These are phyloP conservation scores for Trichoderma harzianum DNA, from an alignment of 2,329 filamentous ascomycete species.

Conservation along the genomic window DNA sequence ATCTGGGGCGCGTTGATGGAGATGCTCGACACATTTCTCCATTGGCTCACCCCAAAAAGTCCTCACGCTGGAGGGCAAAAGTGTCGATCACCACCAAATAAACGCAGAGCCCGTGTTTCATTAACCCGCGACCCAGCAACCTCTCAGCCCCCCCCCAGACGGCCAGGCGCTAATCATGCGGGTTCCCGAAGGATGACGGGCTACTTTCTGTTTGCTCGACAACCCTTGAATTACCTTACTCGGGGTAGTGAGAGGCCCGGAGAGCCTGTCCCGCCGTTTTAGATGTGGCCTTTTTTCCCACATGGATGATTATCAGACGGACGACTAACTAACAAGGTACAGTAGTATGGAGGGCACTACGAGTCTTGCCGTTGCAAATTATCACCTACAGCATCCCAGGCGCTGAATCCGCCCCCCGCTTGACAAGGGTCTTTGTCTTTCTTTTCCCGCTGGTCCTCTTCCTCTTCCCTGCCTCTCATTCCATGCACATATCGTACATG, in stretches of 20 bases:
- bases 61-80: not conserved
- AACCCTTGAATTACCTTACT: not conserved
- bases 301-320: not conserved
- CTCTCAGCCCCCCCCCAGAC: not conserved
- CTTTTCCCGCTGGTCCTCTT: not conserved
- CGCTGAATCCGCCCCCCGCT: not conserved
- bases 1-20: not conserved
- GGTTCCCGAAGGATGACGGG: not conserved
- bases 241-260: not conserved
- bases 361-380: not conserved
- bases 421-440: not conserved
- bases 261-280: not conserved
- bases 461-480: not conserved
- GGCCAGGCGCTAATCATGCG: not conserved
- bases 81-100: not conserved
- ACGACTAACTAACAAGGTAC: not conserved
- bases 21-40: not conserved
- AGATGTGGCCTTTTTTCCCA: not conserved
- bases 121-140: not conserved
- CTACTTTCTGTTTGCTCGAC: not conserved
- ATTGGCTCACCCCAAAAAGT: not conserved
- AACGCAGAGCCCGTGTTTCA: not conserved
- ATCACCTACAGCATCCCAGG: not conserved
- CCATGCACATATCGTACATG: not conserved
- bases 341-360: not conserved